A percentile compares a stretch with the other conserved stretches of the same genome.
phyloP scores from a whole-genome alignment of 192 early-diverging fungal species.

The Pilaira anomala region DNA sequence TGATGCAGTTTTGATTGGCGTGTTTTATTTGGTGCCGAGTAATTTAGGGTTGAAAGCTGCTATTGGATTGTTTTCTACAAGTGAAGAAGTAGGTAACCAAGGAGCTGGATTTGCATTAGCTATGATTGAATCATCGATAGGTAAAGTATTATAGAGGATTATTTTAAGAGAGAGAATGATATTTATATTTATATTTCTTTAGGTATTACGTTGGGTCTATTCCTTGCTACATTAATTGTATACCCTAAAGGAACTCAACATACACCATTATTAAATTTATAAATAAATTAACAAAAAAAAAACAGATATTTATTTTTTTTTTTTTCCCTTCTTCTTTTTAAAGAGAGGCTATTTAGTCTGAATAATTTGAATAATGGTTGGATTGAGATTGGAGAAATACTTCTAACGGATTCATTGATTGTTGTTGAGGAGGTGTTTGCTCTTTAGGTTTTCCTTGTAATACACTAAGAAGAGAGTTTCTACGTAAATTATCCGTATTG shows the following conservation, averaged over 20 bases:
- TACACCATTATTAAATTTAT: conserved; percentile 40
- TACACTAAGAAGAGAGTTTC: conserved; percentile 11
- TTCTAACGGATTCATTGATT: neutral
- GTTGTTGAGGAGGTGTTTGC: conserved; percentile 29
- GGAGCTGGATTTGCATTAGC: conserved; percentile 47
- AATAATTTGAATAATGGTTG: too few relatives aligned
- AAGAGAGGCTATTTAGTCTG: too few relatives aligned
- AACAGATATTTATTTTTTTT: too few relatives aligned
- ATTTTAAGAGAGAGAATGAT: too few relatives aligned
- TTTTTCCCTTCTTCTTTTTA: too few relatives aligned
- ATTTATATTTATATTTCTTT: neutral
- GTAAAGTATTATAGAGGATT: too few relatives aligned
- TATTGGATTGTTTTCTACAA: conserved; percentile 24
- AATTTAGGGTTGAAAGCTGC: conserved; percentile 35
- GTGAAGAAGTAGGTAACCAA: conserved; percentile 21
- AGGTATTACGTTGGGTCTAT: conserved; percentile 62
- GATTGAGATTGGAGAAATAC: neutral
- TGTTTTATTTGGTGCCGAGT: conserved; percentile 43
- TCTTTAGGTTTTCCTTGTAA: conserved; percentile 13
- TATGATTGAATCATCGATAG: conserved; percentile 43
- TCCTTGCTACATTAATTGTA: conserved; percentile 63
- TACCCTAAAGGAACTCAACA: conserved; percentile 48
- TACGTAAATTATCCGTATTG: conserved; percentile 1
- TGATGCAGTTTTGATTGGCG: conserved; percentile 78
- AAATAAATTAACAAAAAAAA: neutral